phyloP scores from a whole-genome alignment of 2,329 filamentous ascomycete genomes.

The Sporothrix euskadiensis region DNA sequence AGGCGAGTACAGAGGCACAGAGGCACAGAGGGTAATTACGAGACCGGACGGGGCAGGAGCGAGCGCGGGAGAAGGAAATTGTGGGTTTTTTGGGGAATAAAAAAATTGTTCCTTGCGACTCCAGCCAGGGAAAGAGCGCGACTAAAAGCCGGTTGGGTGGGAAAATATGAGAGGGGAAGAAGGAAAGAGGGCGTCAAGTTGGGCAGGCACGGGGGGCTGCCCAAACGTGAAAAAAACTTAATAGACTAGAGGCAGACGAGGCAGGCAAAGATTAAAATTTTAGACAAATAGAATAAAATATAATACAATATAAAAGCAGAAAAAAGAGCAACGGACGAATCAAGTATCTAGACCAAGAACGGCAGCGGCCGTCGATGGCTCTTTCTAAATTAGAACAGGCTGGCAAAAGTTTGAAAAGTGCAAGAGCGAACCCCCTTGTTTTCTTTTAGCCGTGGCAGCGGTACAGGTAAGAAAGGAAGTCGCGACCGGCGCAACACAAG shows the following conservation, averaged over 20 bases:
- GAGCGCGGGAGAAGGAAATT: constrained; percentile 9
- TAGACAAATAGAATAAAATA: background rate
- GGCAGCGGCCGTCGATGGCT: constrained; percentile 22
- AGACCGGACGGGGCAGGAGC: background rate
- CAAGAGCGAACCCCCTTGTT: background rate
- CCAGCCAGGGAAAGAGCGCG: background rate
- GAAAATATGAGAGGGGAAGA: background rate
- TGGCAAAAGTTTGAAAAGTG: background rate
- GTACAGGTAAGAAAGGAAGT: background rate
- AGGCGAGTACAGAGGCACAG: background rate
- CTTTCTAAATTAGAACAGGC: constrained; percentile 20
- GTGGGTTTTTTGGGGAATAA: background rate
- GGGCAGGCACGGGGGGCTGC: constrained; percentile 22
- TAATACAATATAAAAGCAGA: no score
- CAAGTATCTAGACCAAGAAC: constrained; percentile 8
- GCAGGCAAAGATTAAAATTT: background rate
- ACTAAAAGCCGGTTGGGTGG: constrained; percentile 2
- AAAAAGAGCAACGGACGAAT: background rate
- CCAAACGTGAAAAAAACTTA: background rate
- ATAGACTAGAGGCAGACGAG: background rate
- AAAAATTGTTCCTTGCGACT: constrained; percentile 15
- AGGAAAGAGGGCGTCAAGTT: constrained; percentile 9
- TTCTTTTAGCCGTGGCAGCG: constrained; percentile 4
- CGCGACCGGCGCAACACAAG: background rate
- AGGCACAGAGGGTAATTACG: constrained; percentile 1